phyloP scores from a whole-genome alignment of 495 filamentous ascomycete species.

The Neurospora sublineolata region DNA sequence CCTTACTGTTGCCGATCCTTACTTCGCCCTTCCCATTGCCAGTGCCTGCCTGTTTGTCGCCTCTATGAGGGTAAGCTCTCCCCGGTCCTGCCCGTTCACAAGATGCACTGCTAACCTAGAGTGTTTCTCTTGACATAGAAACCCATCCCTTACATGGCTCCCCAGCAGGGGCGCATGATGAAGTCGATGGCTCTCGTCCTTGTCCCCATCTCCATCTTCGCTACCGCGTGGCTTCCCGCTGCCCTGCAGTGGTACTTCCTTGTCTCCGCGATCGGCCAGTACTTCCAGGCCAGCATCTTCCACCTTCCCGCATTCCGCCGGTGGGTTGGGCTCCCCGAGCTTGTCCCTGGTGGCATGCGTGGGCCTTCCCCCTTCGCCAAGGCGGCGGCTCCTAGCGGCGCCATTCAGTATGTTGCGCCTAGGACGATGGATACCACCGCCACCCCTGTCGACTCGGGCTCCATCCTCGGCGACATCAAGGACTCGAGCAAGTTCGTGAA shows the following conservation, averaged over 20 bases:
- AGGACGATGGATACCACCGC: constrained; percentile 17
- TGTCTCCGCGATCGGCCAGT: constrained; percentile 41
- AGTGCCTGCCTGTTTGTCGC: constrained; percentile 39
- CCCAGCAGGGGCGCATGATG: constrained; percentile 27
- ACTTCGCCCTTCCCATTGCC: constrained; percentile 54
- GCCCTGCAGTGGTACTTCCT: constrained; percentile 65
- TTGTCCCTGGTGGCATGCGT: constrained; percentile 13
- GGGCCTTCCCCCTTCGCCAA: not conserved
- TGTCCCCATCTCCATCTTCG: constrained; percentile 47
- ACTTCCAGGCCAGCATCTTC: constrained; percentile 47
- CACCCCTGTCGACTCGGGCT: constrained; percentile 4
- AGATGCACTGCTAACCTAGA: not conserved
- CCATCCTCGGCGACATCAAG: constrained; percentile 14
- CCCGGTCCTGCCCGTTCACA: not conserved
- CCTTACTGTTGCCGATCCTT: constrained; percentile 67
- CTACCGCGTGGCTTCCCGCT: constrained; percentile 55
- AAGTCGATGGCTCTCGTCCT: constrained; percentile 46
- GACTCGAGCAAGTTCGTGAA: constrained; percentile 17
- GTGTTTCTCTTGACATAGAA: constrained; percentile 9
- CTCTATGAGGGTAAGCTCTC: constrained; percentile 45
- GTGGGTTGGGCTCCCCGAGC: constrained; percentile 37
- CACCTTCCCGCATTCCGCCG: constrained; percentile 37
- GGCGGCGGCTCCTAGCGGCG: constrained; percentile 3
- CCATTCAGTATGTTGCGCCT: constrained; percentile 18
- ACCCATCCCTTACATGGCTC: constrained; percentile 25